A percentile compares a stretch with the other conserved stretches of the same genome.
Conservation (phyloP, 495 filamentous ascomycete species). For the Venustampulla echinocandica region DNA sequence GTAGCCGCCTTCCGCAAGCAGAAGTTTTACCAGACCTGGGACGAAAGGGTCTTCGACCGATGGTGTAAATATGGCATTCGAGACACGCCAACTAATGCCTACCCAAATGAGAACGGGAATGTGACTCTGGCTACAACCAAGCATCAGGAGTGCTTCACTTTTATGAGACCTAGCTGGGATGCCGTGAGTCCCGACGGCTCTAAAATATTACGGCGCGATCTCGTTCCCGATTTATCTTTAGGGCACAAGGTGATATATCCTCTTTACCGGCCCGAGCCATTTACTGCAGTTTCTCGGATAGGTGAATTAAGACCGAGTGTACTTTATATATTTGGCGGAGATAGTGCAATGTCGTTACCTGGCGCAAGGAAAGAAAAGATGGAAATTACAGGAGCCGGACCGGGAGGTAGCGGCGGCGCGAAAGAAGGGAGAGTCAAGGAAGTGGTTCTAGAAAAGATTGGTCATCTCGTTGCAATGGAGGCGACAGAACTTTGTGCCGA, state of each 20-base stretch:
- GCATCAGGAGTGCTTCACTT: constrained; percentile 56
- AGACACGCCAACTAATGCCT: constrained; percentile 48
- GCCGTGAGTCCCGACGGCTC: constrained; percentile 25
- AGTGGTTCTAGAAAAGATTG: constrained; percentile 54
- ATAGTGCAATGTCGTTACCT: constrained; percentile 53
- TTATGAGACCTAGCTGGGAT: constrained; percentile 47
- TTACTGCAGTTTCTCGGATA: constrained; percentile 52
- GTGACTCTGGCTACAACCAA: constrained; percentile 51
- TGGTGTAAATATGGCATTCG: constrained; percentile 61
- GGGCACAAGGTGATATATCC: constrained; percentile 33
- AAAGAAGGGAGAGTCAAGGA: constrained; percentile 59
- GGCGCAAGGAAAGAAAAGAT: constrained; percentile 46
- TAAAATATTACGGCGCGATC: constrained; percentile 21
- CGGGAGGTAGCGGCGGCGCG: constrained; percentile 60
- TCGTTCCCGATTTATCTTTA: constrained; percentile 20
- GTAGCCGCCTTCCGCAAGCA: constrained; percentile 45
- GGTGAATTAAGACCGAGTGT: constrained; percentile 66
- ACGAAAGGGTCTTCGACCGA: constrained; percentile 57
- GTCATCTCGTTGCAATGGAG: constrained; percentile 85
- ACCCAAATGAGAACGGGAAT: constrained; percentile 36
- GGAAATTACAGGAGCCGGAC: constrained; percentile 52
- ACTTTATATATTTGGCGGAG: constrained; percentile 70
- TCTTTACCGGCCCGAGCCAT: constrained; percentile 72
- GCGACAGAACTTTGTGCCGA: constrained; percentile 55
- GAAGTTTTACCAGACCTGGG: constrained; percentile 63